These are phyloP conservation scores for Emergomyces pasteurianus DNA, from an alignment of 2,329 filamentous ascomycete genomes.

Conservation along the genomic window DNA sequence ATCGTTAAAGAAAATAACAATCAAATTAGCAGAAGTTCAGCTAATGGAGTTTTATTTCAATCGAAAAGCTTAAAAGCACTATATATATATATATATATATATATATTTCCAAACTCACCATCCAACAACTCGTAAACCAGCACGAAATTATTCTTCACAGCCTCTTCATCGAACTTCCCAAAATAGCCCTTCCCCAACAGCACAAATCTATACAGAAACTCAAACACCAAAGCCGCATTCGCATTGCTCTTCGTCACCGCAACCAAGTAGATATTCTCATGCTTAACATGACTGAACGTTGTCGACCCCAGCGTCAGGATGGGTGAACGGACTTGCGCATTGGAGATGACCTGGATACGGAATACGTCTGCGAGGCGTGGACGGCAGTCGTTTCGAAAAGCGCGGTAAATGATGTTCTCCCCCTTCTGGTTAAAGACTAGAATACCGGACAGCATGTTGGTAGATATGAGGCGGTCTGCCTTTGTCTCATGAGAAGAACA, in stretches of 20 bases:
- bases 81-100: too few relatives aligned
- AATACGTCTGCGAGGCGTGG: constrained; percentile 97
- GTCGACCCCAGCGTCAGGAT: constrained; percentile 95
- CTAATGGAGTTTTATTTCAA: neutral
- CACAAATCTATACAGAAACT: constrained; percentile 90
- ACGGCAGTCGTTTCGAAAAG: constrained; percentile 96
- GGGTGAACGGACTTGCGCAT: constrained; percentile 91
- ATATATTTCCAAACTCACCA: constrained; percentile 43
- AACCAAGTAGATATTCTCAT: constrained; percentile 97
- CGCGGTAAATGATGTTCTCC: constrained; percentile 98
- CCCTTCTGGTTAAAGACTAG: constrained; percentile 99
- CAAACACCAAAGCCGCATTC: constrained; percentile 94
- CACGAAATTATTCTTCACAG: constrained; percentile 99
- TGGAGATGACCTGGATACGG: constrained; percentile 98
- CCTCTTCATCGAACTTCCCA: constrained; percentile 97
- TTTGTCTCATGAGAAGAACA: neutral
- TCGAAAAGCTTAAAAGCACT: neutral
- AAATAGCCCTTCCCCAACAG: constrained; percentile 90
- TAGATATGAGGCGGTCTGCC: neutral
- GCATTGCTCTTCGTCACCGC: constrained; percentile 98
- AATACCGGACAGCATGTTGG: constrained; percentile 73
- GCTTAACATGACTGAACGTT: constrained; percentile 98
- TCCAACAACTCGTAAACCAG: constrained; percentile 95
- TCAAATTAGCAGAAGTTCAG: neutral
- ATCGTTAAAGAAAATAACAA: neutral